Conservation (phyloP, 202 grass and related monocot species). For the Zoysia matrella region DNA sequence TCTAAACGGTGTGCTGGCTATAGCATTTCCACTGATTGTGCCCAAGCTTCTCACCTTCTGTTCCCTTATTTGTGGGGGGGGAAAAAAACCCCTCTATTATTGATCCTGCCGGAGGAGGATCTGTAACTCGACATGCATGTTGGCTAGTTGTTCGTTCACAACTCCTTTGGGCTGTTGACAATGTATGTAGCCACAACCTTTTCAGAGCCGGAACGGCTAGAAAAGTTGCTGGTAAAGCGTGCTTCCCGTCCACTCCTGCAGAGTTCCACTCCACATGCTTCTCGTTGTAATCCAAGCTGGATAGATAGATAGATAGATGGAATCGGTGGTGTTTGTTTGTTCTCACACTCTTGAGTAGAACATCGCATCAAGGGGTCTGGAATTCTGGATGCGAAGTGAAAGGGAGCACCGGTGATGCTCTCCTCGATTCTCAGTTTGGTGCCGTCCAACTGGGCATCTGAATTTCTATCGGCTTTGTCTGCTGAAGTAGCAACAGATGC, state of each 20-base stretch:
- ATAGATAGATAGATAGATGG: background rate
- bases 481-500: too few relatives aligned
- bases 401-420: background rate
- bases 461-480: too few relatives aligned
- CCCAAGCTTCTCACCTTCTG: constrained; percentile 20
- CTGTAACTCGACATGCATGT: background rate
- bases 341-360: background rate
- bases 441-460: background rate
- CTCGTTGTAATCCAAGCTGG: background rate
- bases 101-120: background rate
- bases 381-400: background rate
- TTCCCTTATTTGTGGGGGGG: background rate
- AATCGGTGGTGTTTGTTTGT: background rate
- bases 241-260: background rate
- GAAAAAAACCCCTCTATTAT: background rate
- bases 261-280: background rate
- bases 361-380: background rate
- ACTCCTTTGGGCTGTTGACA: background rate
- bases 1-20: background rate
- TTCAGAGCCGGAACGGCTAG: background rate
- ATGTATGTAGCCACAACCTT: background rate
- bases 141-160: background rate
- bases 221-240: background rate
- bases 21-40: background rate
- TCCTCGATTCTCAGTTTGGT: background rate